Percentiles rank a stretch among this genome's conserved stretches.
Conservation (phyloP, 768 basidiomycete genomes). For the Boletus sp. region DNA sequence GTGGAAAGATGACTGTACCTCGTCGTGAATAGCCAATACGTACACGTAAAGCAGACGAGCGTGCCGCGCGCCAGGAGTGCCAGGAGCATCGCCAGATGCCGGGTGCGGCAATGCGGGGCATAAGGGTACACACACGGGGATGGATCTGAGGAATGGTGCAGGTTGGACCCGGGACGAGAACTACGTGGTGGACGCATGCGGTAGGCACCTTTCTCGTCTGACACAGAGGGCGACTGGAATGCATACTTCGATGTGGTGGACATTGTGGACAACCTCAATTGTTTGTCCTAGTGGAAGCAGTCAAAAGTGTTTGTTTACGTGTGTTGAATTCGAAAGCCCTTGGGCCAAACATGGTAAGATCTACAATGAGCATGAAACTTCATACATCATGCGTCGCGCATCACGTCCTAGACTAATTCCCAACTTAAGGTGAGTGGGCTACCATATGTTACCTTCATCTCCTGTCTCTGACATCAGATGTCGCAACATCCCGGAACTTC, state of each 20-base stretch:
- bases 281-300: background rate
- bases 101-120: conserved; percentile 27
- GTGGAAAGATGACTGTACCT: conserved; percentile 45
- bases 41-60: conserved; percentile 52
- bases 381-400: too few species aligned
- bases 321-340: conserved; percentile 13
- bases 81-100: conserved; percentile 44
- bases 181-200: conserved; percentile 51
- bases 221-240: conserved; percentile 57
- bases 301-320: conserved; percentile 11
- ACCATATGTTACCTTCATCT: background rate
- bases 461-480: background rate
- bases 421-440: background rate
- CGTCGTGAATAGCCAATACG: conserved; percentile 62
- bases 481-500: background rate
- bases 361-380: too few species aligned
- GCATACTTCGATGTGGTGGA: conserved; percentile 15
- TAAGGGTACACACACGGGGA: conserved; percentile 2
- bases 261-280: background rate
- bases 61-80: conserved; percentile 46
- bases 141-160: conserved; percentile 13
- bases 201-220: conserved; percentile 63
- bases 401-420: too few species aligned
- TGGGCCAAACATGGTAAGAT: background rate
- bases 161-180: conserved; percentile 20